Conservation (phyloP, 768 basidiomycete genomes). For the Dioszegia hungarica region DNA sequence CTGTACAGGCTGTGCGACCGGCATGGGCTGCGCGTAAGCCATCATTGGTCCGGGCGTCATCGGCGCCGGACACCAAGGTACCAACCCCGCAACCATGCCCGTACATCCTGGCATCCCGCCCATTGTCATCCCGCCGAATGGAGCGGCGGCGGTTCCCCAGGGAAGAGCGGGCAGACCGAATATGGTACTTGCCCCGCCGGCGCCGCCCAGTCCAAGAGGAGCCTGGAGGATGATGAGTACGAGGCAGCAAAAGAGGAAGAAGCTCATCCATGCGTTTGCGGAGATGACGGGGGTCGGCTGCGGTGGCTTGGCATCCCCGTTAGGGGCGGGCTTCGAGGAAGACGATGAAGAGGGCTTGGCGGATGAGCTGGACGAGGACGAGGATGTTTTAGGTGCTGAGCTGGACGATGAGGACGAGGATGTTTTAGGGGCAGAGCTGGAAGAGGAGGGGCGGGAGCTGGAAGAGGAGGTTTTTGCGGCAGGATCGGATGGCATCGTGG, state of each 20-base stretch:
- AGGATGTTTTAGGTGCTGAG: conserved; percentile 12
- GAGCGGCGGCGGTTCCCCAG: not conserved
- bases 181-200: not conserved
- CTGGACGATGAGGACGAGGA: conserved; percentile 13
- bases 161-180: conserved; percentile 8
- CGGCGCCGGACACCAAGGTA: conserved; percentile 31
- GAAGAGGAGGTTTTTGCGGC: conserved; percentile 6
- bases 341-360: conserved; percentile 9
- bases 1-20: conserved; percentile 11
- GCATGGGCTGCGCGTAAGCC: conserved; percentile 8
- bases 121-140: not conserved
- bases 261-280: conserved; percentile 42
- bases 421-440: conserved; percentile 2
- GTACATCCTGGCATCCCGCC: conserved; percentile 30
- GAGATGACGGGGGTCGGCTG: conserved; percentile 27
- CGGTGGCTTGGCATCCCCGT: conserved; percentile 10
- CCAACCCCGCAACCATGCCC: conserved; percentile 17
- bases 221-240: conserved; percentile 43
- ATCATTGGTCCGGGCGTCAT: not conserved
- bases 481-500: conserved; percentile 8
- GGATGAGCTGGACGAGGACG: conserved; percentile 16
- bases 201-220: conserved; percentile 32
- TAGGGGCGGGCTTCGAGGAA: conserved; percentile 9
- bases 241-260: conserved; percentile 41
- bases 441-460: conserved; percentile 6